Evolutionary conservation across 2,329 filamentous ascomycete species (phyloP).

Genomic region (Fusarium nelsonii): DNA sequence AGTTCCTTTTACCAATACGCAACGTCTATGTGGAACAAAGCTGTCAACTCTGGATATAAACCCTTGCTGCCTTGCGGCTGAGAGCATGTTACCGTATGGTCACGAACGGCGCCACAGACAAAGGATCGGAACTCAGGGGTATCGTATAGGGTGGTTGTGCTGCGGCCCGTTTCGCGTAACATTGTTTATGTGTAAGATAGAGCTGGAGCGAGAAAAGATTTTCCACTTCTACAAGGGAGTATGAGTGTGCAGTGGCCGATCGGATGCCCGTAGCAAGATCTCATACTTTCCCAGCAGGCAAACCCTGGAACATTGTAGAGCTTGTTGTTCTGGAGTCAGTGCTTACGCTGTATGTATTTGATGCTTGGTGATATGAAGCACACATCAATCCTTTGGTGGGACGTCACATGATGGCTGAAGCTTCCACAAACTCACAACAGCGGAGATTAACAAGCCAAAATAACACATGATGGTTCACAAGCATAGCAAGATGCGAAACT

Average conservation of each 20-base stretch:
- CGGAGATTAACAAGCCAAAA: constrained; percentile 36
- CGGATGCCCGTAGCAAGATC: neutral
- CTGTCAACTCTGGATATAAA: constrained; percentile 16
- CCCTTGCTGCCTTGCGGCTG: constrained; percentile 18
- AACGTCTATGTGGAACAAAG: constrained; percentile 29
- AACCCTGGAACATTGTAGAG: neutral
- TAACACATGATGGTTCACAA: neutral
- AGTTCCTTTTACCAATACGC: neutral
- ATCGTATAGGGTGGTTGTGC: neutral
- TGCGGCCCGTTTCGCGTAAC: constrained; percentile 29
- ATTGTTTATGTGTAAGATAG: constrained; percentile 1
- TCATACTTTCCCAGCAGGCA: neutral
- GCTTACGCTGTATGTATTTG: neutral
- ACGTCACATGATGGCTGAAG: neutral
- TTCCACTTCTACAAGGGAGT: constrained; percentile 7
- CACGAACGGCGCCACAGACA: constrained; percentile 11
- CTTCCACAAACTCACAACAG: constrained; percentile 30
- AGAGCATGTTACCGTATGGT: constrained; percentile 6
- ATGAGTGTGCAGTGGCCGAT: neutral
- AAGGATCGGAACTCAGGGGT: constrained; percentile 4
- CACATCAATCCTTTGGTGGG: neutral
- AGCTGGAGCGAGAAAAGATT: neutral
- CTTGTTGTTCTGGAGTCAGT: neutral
- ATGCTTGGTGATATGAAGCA: neutral
- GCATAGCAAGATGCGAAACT: neutral